Conservation (phyloP, 2,329 filamentous ascomycete genomes). For the Cercospora zeae-maydis region DNA sequence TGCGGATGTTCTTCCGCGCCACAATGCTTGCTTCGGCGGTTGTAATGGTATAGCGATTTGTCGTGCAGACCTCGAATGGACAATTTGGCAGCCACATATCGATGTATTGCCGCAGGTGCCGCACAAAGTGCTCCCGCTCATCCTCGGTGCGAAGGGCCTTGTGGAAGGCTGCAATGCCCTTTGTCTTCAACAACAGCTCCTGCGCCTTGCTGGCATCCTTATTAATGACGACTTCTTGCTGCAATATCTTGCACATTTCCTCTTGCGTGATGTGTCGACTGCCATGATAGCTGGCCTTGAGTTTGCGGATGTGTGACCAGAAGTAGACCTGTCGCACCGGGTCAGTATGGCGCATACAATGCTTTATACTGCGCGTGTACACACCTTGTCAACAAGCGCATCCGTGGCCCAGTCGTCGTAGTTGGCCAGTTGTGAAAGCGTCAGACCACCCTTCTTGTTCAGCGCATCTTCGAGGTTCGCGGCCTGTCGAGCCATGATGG, state of each 20-base stretch:
- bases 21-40: constrained; percentile 85
- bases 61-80: constrained; percentile 88
- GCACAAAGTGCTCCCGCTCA: constrained; percentile 81
- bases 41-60: constrained; percentile 90
- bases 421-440: constrained; percentile 78
- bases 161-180: constrained; percentile 70
- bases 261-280: constrained; percentile 73
- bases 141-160: constrained; percentile 62
- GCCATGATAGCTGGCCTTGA: constrained; percentile 78
- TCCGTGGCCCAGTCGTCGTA: constrained; percentile 97
- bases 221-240: constrained; percentile 65
- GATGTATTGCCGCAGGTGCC: constrained; percentile 84
- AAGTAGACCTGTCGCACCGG: constrained; percentile 70
- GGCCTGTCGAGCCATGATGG: constrained; percentile 30
- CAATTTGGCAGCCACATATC: constrained; percentile 91
- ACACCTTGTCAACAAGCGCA: constrained; percentile 88
- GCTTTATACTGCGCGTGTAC: constrained; percentile 38
- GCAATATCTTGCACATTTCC: constrained; percentile 57
- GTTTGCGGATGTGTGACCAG: constrained; percentile 95
- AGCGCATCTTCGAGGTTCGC: constrained; percentile 44
- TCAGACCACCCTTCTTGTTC: constrained; percentile 68
- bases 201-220: constrained; percentile 71
- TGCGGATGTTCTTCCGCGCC: constrained; percentile 72
- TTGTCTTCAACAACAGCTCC: constrained; percentile 65
- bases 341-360: constrained; percentile 7